phyloP scores from a whole-genome alignment of 2,329 filamentous ascomycete genomes.

The Colletotrichum theobromicola region DNA sequence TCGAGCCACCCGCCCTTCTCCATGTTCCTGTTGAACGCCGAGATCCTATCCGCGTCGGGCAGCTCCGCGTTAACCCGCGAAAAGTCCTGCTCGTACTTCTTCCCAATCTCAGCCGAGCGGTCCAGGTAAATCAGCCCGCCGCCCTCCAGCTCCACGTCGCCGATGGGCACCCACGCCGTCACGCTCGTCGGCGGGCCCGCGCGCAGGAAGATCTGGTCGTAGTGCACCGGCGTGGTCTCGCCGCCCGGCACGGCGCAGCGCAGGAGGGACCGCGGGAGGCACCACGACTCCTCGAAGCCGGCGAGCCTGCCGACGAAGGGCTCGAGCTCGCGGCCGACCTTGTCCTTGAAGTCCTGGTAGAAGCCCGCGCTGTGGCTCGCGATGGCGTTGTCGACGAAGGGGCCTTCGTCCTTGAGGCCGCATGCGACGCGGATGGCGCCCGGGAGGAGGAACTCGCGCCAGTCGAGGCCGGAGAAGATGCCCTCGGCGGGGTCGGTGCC shows the following conservation, averaged over 20 bases:
- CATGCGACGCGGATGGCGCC: neutral
- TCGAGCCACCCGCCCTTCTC: conserved; percentile 56
- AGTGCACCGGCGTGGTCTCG: conserved; percentile 64
- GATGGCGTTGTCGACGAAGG: neutral
- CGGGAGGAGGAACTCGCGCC: neutral
- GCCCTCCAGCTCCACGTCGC: conserved; percentile 56
- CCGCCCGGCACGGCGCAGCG: neutral
- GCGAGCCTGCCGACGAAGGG: neutral
- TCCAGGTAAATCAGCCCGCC: conserved; percentile 66
- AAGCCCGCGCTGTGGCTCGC: neutral
- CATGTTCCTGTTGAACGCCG: conserved; percentile 65
- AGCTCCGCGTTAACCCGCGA: conserved; percentile 54
- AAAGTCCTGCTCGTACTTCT: neutral
- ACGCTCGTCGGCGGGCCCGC: conserved; percentile 58
- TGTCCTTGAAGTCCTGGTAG: neutral
- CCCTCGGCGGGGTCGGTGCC: neutral
- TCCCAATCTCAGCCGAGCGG: conserved; percentile 32
- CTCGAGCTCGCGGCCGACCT: neutral
- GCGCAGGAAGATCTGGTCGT: conserved; percentile 63
- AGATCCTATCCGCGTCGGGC: conserved; percentile 53
- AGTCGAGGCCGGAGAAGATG: neutral
- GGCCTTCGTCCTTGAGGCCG: neutral
- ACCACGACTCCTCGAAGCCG: neutral
- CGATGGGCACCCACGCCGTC: conserved; percentile 63
- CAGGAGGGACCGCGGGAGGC: neutral